Conservation (phyloP, 2,329 filamentous ascomycete genomes). For the Fusarium circinatum region DNA sequence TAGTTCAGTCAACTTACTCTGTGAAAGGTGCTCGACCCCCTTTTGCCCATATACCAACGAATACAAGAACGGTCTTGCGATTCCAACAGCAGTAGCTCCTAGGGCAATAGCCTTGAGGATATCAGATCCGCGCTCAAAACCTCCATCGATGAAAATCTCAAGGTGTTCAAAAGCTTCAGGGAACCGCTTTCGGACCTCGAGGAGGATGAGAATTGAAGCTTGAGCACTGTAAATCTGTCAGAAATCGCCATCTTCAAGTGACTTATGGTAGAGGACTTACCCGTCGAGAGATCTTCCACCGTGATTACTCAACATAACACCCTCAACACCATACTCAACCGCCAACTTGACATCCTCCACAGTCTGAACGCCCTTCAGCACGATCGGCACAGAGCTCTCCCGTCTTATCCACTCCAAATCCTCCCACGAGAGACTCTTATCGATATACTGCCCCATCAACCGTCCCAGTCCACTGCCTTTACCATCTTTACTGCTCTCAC, state of each 20-base stretch:
- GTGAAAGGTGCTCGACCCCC: conserved; percentile 63
- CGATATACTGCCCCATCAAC: conserved; percentile 62
- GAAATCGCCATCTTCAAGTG: fast-evolving
- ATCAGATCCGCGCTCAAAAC: conserved; percentile 63
- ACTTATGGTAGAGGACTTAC: neutral
- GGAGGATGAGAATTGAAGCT: conserved; percentile 60
- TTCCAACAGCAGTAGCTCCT: conserved; percentile 63
- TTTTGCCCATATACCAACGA: conserved; percentile 64
- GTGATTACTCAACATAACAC: conserved; percentile 67
- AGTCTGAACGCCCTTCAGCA: conserved; percentile 66
- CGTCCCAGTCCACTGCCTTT: conserved; percentile 64
- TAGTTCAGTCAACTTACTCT: conserved; percentile 55
- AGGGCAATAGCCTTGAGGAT: conserved; percentile 64
- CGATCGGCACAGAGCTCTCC: conserved; percentile 59
- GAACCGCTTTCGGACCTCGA: conserved; percentile 61
- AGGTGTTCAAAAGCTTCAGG: conserved; percentile 61
- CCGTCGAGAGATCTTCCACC: conserved; percentile 67
- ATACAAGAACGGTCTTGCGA: conserved; percentile 64
- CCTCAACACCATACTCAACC: conserved; percentile 60
- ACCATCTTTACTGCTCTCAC: conserved; percentile 58
- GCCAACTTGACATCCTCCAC: conserved; percentile 65
- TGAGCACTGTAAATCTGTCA: conserved; percentile 42
- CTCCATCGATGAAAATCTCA: conserved; percentile 64
- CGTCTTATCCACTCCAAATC: conserved; percentile 64
- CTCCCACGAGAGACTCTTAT: conserved; percentile 61